Conservation (phyloP, 2,329 filamentous ascomycete species). For the Aspergillus ochraceus region DNA sequence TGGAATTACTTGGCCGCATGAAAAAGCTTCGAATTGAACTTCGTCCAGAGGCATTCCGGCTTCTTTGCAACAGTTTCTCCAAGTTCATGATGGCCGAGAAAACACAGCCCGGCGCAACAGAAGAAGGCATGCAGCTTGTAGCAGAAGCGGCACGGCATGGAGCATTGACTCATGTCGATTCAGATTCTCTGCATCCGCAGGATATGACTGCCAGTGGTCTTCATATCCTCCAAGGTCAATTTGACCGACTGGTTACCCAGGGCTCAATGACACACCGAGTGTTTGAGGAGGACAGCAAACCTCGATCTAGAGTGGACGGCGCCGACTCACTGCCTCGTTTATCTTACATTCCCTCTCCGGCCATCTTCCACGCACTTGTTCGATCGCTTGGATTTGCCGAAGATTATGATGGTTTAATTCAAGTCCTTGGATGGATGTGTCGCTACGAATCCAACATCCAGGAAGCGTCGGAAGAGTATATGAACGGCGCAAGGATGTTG, state of each 20-base stretch:
- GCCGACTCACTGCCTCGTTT: conserved; percentile 29
- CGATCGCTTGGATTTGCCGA: conserved; percentile 41
- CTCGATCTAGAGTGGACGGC: conserved; percentile 5
- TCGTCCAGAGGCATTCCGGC: conserved; percentile 34
- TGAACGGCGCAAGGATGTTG: conserved; percentile 40
- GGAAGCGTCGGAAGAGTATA: conserved; percentile 33
- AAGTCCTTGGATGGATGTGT: conserved; percentile 45
- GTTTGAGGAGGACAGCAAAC: conserved; percentile 20
- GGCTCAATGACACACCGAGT: conserved; percentile 22
- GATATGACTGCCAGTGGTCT: conserved; percentile 33
- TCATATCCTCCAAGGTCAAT: conserved; percentile 33
- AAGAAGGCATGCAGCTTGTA: conserved; percentile 27
- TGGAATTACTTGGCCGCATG: conserved; percentile 37
- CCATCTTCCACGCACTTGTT: conserved; percentile 43
- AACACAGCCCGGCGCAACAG: conserved; percentile 26
- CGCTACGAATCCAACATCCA: conserved; percentile 32
- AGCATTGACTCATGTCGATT: conserved; percentile 4
- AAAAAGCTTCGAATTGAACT: conserved; percentile 28
- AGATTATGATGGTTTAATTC: conserved; percentile 42
- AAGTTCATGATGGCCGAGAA: conserved; percentile 34
- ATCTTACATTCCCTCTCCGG: conserved; percentile 38
- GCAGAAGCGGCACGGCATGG: conserved; percentile 17
- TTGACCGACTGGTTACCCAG: conserved; percentile 37
- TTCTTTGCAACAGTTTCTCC: conserved; percentile 38
- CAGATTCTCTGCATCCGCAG: conserved; percentile 20